A percentile compares a stretch with the other conserved stretches of the same genome.
phyloP scores from a whole-genome alignment of 139 green algal species.

The Micractinium conductrix region DNA sequence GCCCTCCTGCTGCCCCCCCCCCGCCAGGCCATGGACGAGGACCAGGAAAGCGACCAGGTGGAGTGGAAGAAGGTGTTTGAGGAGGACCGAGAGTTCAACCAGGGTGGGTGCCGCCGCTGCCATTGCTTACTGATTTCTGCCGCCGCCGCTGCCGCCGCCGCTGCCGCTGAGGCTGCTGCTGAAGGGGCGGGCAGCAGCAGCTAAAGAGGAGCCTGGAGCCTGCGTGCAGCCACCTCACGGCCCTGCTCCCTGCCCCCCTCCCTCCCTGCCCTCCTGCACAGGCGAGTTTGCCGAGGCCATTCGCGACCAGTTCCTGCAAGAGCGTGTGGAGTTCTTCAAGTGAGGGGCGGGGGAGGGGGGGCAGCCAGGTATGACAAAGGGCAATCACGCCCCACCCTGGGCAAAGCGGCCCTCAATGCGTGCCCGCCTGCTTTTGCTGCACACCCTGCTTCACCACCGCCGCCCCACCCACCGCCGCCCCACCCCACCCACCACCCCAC shows the following conservation, averaged over 20 bases:
- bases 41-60: slow-evolving; percentile 52
- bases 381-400: not conserved
- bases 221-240: too few species aligned
- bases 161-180: too few species aligned
- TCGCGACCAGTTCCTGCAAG: slow-evolving; percentile 64
- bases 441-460: not conserved
- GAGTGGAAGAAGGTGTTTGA: slow-evolving; percentile 66
- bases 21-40: slow-evolving; percentile 55
- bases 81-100: slow-evolving; percentile 73
- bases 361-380: not conserved
- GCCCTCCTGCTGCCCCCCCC: not conserved
- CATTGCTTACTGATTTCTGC: too few species aligned
- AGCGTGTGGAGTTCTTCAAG: slow-evolving; percentile 56
- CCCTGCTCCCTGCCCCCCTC: not conserved
- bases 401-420: not conserved
- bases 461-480: not conserved
- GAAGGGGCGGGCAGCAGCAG: too few species aligned
- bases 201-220: not conserved
- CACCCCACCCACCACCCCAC: not conserved
- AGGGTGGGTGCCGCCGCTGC: slow-evolving; percentile 28
- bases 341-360: not conserved
- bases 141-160: too few species aligned
- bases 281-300: slow-evolving; percentile 72
- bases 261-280: not conserved
- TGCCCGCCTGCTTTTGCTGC: not conserved